phyloP scores from a whole-genome alignment of 73 alveolate species.

The Paraurostyla sp. region DNA sequence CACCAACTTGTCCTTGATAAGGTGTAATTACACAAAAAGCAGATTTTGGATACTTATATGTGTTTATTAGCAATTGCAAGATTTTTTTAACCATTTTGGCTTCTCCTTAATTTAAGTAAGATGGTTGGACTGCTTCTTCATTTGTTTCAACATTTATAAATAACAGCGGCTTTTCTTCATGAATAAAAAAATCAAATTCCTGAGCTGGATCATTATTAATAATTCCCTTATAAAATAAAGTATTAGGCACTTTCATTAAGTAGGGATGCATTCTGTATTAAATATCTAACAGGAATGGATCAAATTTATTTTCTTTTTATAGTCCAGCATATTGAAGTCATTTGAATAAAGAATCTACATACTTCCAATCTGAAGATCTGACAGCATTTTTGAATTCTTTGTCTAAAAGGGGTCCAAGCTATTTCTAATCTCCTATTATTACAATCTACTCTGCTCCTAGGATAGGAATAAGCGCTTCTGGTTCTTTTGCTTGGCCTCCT shows the following conservation, averaged over 20 bases:
- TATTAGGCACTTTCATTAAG: conserved; percentile 82
- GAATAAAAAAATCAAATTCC: background rate
- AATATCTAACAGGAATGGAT: conserved; percentile 71
- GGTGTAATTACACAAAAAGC: conserved; percentile 83
- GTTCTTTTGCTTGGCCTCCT: conserved; percentile 76
- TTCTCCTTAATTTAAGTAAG: conserved; percentile 76
- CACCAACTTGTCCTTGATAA: conserved; percentile 78
- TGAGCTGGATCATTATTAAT: conserved; percentile 46
- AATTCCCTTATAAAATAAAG: conserved; percentile 76
- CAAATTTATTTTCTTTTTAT: conserved; percentile 45
- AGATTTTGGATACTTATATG: conserved; percentile 62
- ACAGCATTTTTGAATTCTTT: conserved; percentile 9
- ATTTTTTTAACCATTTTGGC: conserved; percentile 63
- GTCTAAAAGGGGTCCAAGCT: conserved; percentile 78
- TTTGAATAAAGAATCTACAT: background rate
- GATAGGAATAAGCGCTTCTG: conserved; percentile 75
- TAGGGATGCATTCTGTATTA: conserved; percentile 91
- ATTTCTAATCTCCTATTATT: conserved; percentile 81
- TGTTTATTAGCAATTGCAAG: conserved; percentile 54
- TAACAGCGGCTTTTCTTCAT: conserved; percentile 29
- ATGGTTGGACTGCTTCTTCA: conserved; percentile 67
- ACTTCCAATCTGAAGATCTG: background rate
- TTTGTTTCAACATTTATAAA: conserved; percentile 66
- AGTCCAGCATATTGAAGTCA: background rate
- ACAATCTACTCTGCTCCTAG: conserved; percentile 76